Percentiles rank a stretch among this genome's conserved stretches.
Conservation (phyloP, 768 basidiomycete species). For the Termitomyces sp. region DNA sequence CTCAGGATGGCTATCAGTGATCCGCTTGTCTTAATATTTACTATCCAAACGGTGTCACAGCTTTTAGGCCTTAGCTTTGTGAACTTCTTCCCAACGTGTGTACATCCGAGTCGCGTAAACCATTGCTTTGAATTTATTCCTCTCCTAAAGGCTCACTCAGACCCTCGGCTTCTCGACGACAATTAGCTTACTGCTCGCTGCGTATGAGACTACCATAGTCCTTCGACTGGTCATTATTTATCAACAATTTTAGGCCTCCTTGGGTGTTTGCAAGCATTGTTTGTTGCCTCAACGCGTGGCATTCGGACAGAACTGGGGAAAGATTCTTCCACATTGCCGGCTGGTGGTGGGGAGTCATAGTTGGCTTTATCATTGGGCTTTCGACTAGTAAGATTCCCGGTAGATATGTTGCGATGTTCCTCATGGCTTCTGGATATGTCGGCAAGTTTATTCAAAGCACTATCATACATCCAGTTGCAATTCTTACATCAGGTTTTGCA, state of each 20-base stretch:
- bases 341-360: constrained; percentile 56
- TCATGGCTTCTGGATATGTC: constrained; percentile 54
- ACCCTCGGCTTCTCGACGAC: constrained; percentile 61
- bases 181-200: constrained; percentile 51
- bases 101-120: background rate
- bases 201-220: constrained; percentile 31
- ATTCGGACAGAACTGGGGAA: constrained; percentile 58
- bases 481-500: constrained; percentile 26
- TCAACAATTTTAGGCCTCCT: constrained; percentile 40
- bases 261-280: constrained; percentile 53
- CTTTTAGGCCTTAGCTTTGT: constrained; percentile 54
- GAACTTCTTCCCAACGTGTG: constrained; percentile 55
- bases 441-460: constrained; percentile 17
- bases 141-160: constrained; percentile 36
- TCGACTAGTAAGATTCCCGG: constrained; percentile 46
- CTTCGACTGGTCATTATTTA: background rate
- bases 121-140: background rate
- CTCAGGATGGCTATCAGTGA: constrained; percentile 54
- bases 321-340: constrained; percentile 55
- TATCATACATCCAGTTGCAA: background rate
- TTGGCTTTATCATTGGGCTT: constrained; percentile 57
- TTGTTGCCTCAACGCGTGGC: constrained; percentile 48
- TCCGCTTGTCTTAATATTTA: constrained; percentile 47
- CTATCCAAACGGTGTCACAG: constrained; percentile 44
- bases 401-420: constrained; percentile 57